Percentiles rank a stretch among this genome's conserved stretches.
Conservation (phyloP, 768 basidiomycete species). For the Boletus rufocinnamomeus region DNA sequence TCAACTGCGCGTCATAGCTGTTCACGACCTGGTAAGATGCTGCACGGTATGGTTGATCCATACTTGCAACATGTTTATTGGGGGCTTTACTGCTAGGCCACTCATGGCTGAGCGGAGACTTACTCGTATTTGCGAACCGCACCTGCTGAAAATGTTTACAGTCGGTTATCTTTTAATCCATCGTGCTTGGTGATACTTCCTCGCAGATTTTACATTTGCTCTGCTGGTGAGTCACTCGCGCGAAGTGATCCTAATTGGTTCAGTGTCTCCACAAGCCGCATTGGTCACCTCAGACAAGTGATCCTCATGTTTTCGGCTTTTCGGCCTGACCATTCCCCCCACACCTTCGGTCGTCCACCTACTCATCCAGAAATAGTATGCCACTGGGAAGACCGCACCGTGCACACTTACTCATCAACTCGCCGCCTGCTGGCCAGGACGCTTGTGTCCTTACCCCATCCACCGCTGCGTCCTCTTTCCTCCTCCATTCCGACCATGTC, state of each 20-base stretch:
- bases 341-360: neutral
- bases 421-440: neutral
- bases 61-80: neutral
- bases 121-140: neutral
- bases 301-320: slow-evolving; percentile 7
- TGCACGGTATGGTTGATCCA: neutral
- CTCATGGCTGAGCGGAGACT: neutral
- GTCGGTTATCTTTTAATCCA: neutral
- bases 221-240: neutral
- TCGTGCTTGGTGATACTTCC: neutral
- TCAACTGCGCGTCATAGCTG: no score
- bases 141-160: neutral
- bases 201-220: neutral
- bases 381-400: slow-evolving; percentile 6
- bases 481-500: slow-evolving; percentile 7
- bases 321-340: neutral
- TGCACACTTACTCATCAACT: neutral
- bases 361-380: slow-evolving; percentile 15
- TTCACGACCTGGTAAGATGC: slow-evolving; percentile 1
- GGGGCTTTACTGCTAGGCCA: neutral
- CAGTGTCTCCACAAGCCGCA: neutral
- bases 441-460: neutral
- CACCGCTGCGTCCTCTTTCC: neutral
- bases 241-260: neutral
- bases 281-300: neutral